A percentile compares a stretch with the other conserved stretches of the same genome.
These are phyloP conservation scores for Teratosphaeria viscida DNA, from an alignment of 2,329 filamentous ascomycete species.

Conservation along the genomic window DNA sequence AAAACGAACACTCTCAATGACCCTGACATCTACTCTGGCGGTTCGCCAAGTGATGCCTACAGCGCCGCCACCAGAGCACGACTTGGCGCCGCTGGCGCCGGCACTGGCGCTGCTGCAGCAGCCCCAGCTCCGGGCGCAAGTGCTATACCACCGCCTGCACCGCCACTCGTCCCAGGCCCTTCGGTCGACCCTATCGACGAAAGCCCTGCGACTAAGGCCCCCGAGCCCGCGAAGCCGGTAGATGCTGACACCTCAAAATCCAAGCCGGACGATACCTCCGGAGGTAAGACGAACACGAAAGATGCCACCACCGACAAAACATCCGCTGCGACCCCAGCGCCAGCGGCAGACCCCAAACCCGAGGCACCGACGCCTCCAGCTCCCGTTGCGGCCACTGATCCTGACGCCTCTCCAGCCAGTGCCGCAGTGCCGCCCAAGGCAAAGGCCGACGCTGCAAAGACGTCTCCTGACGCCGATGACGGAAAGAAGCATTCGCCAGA, in stretches of 20 bases:
- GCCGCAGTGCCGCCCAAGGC: neutral
- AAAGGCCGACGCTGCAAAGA: neutral
- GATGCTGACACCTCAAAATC: neutral
- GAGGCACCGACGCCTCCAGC: neutral
- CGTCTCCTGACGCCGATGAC: neutral
- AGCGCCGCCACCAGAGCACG: constrained; percentile 15
- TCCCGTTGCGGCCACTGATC: neutral
- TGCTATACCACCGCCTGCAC: constrained; percentile 3
- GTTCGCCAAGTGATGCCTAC: constrained; percentile 13
- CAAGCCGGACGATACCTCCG: neutral
- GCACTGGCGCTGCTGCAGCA: constrained; percentile 7
- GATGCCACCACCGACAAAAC: neutral
- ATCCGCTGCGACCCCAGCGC: neutral
- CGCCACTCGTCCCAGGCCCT: constrained; percentile 5
- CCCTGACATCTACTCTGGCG: constrained; percentile 29
- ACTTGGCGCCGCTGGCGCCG: constrained; percentile 6
- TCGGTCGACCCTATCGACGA: constrained; percentile 17
- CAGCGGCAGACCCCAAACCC: neutral
- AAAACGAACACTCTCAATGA: constrained; percentile 30
- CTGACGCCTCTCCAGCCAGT: neutral
- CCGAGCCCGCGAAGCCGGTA: neutral
- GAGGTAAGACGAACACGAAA: neutral
- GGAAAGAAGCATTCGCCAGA: neutral
- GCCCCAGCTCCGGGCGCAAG: constrained; percentile 3
- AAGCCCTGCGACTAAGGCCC: constrained; percentile 16